Evolutionary conservation across 2,329 filamentous ascomycete genomes (phyloP).

Genomic region (Ploettnerulaceae sp.): DNA sequence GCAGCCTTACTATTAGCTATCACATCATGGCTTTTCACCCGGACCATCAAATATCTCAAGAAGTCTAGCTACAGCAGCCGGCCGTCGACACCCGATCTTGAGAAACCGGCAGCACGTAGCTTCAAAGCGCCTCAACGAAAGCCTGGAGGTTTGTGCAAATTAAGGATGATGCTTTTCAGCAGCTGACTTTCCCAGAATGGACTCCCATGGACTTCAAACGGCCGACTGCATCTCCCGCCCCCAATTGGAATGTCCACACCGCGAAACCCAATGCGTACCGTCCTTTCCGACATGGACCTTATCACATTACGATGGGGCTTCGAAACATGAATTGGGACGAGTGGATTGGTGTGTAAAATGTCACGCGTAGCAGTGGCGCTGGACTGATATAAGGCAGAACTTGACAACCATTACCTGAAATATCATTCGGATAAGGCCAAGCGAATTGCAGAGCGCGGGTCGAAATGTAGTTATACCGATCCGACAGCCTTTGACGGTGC

Average conservation of each 20-base stretch:
- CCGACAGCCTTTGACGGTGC: constrained; percentile 68
- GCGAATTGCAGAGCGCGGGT: constrained; percentile 61
- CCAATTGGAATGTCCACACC: constrained; percentile 31
- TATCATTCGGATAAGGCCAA: constrained; percentile 68
- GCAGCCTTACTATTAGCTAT: constrained; percentile 16
- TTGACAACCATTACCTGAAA: constrained; percentile 72
- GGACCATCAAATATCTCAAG: constrained; percentile 21
- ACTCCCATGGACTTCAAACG: constrained; percentile 31
- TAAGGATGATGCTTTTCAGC: neutral
- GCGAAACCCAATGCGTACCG: constrained; percentile 33
- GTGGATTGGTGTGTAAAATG: constrained; percentile 31
- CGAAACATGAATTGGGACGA: constrained; percentile 35
- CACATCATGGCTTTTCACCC: constrained; percentile 24
- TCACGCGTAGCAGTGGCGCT: neutral
- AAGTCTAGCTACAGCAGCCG: constrained; percentile 18
- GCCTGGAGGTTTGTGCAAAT: constrained; percentile 29
- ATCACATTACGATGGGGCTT: constrained; percentile 35
- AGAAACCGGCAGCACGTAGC: constrained; percentile 26
- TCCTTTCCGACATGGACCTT: constrained; percentile 32
- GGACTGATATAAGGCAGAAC: constrained; percentile 44
- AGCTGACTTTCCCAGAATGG: constrained; percentile 30
- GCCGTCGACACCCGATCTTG: constrained; percentile 30
- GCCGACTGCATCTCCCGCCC: constrained; percentile 27
- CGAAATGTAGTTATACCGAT: constrained; percentile 63
- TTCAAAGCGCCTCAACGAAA: constrained; percentile 30